phyloP scores from a whole-genome alignment of 2,329 filamentous ascomycete genomes.

The Aureobasidium lini region DNA sequence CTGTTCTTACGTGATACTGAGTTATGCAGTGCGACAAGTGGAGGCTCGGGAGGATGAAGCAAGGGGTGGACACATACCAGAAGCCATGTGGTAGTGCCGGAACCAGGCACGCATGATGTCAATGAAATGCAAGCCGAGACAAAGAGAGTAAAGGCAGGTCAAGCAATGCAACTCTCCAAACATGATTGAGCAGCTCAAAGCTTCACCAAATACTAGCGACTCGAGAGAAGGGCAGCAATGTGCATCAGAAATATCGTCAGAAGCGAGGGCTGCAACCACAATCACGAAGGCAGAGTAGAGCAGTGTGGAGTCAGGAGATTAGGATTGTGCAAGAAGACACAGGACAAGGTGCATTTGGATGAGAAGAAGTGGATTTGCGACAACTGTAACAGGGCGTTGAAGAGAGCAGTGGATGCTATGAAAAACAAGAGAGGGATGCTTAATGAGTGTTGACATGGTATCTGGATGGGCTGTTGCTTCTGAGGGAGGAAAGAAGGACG shows the following conservation, averaged over 20 bases:
- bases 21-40: neutral
- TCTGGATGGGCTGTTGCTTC: neutral
- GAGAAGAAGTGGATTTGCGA: neutral
- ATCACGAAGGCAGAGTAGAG: neutral
- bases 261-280: conserved; percentile 5
- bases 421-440: neutral
- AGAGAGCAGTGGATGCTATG: neutral
- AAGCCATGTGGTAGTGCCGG: neutral
- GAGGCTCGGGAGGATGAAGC: neutral
- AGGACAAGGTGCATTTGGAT: neutral
- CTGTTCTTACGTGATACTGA: neutral
- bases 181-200: neutral
- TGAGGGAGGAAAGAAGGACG: neutral
- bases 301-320: neutral
- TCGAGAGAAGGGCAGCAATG: neutral
- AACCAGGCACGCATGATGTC: neutral
- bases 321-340: conserved; percentile 8
- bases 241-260: conserved; percentile 2
- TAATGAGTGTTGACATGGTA: neutral
- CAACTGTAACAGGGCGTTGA: neutral
- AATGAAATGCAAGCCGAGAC: neutral
- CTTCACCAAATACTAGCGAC: neutral
- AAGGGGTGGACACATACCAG: neutral
- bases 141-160: neutral
- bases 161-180: neutral